Conservation (phyloP, 1,139 yeast genomes). For the Taiozyma sp. region DNA sequence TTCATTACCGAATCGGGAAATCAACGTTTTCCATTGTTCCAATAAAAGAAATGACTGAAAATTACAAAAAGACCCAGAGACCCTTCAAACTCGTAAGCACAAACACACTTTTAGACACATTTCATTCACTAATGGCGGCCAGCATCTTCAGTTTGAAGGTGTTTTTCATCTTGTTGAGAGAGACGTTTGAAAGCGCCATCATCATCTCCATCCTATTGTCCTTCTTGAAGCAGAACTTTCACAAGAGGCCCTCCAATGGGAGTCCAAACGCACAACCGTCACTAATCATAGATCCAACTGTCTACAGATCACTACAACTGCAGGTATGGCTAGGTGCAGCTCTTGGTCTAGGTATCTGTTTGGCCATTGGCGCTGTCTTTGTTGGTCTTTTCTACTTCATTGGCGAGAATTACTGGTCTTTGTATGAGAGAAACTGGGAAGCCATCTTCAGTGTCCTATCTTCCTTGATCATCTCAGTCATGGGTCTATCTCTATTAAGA, state of each 20-base stretch:
- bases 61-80: too few relatives aligned
- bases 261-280: slow-evolving; percentile 3
- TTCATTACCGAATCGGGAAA: not conserved
- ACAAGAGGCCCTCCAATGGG: slow-evolving; percentile 7
- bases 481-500: slow-evolving; percentile 86
- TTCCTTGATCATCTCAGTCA: slow-evolving; percentile 64
- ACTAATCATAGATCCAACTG: slow-evolving; percentile 32
- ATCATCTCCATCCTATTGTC: slow-evolving; percentile 82
- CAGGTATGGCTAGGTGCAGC: slow-evolving; percentile 79
- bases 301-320: slow-evolving; percentile 49
- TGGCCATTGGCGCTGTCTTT: slow-evolving; percentile 71
- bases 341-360: slow-evolving; percentile 62
- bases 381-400: slow-evolving; percentile 74
- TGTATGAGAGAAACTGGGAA: slow-evolving; percentile 83
- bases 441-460: slow-evolving; percentile 78
- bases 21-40: not conserved
- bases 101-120: not conserved
- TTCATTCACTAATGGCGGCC: not conserved
- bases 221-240: slow-evolving; percentile 73
- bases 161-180: slow-evolving; percentile 80
- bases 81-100: too few relatives aligned
- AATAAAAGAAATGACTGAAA: not conserved
- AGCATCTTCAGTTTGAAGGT: slow-evolving; percentile 28
- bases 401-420: slow-evolving; percentile 70
- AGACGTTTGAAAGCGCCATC: slow-evolving; percentile 77